Percentiles rank a stretch among this genome's conserved stretches.
These are phyloP conservation scores for Clavispora fructus DNA, from an alignment of 805 yeast species.

Conservation along the genomic window DNA sequence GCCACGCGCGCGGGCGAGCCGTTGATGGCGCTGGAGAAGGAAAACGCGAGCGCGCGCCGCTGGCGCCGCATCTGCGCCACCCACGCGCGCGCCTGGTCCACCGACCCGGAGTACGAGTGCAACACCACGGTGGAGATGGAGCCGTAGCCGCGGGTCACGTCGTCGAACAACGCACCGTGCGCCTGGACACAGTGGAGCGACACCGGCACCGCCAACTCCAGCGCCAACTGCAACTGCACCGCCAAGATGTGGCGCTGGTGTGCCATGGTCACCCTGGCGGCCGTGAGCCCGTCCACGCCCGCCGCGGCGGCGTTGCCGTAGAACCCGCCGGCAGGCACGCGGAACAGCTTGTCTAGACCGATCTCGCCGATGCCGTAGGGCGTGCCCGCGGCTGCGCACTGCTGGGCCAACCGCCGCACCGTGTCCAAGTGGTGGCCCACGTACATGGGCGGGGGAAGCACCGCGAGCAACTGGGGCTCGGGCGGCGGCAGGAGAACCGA, in stretches of 20 bases:
- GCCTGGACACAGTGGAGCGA: constrained; percentile 85
- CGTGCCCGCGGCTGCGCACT: constrained; percentile 5
- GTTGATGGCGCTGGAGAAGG: constrained; percentile 51
- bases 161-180: constrained; percentile 56
- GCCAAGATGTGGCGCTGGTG: constrained; percentile 62
- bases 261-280: constrained; percentile 50
- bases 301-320: constrained; percentile 32
- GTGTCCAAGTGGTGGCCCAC: constrained; percentile 29
- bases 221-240: constrained; percentile 52
- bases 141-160: constrained; percentile 19
- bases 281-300: constrained; percentile 24
- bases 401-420: constrained; percentile 22
- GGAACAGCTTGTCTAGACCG: constrained; percentile 79
- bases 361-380: constrained; percentile 69
- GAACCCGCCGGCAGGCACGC: constrained; percentile 59
- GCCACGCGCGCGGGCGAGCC: constrained; percentile 26
- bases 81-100: constrained; percentile 57
- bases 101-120: constrained; percentile 84
- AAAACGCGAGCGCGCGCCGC: constrained; percentile 36
- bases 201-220: constrained; percentile 41
- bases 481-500: constrained; percentile 42
- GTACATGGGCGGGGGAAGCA: constrained; percentile 58
- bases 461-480: constrained; percentile 31
- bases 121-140: constrained; percentile 47
- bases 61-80: constrained; percentile 26